These are phyloP conservation scores for Didymella exigua DNA, from an alignment of 2,329 filamentous ascomycete species.

Conservation along the genomic window DNA sequence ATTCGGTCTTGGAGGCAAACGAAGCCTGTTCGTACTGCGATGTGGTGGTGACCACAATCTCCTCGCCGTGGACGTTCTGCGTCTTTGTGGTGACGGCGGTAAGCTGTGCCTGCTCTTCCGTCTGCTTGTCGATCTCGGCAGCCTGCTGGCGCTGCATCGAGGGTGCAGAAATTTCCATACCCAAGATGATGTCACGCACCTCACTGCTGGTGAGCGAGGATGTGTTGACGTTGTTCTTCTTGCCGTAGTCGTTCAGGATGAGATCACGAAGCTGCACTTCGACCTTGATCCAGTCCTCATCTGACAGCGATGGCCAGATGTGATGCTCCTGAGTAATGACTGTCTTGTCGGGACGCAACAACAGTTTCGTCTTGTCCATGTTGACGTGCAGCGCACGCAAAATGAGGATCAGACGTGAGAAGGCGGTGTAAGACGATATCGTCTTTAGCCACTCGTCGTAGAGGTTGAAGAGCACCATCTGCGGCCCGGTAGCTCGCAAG, in stretches of 20 bases:
- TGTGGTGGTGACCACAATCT: constrained; percentile 97
- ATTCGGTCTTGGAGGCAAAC: constrained; percentile 98
- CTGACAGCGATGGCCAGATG: constrained; percentile 93
- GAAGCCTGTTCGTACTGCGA: constrained; percentile 98
- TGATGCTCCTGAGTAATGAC: constrained; percentile 99
- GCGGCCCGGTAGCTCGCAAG: constrained; percentile 93
- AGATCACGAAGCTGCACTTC: constrained; percentile 94
- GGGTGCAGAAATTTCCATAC: constrained; percentile 98
- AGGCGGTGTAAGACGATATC: constrained; percentile 97
- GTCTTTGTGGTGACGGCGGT: constrained; percentile 98
- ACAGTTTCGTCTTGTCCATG: constrained; percentile 95
- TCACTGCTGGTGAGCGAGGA: constrained; percentile 95
- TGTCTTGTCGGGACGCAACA: constrained; percentile 93
- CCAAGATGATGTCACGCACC: constrained; percentile 96
- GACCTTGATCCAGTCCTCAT: constrained; percentile 99
- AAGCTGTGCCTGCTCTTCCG: constrained; percentile 93
- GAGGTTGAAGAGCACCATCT: constrained; percentile 99
- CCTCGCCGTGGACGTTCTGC: constrained; percentile 94
- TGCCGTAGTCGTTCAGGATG: constrained; percentile 97
- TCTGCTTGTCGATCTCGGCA: constrained; percentile 98
- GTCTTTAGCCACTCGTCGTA: constrained; percentile 99
- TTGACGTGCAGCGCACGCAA: constrained; percentile 95
- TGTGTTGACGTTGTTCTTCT: constrained; percentile 99
- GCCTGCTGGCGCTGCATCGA: constrained; percentile 98
- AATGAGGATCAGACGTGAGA: constrained; percentile 92